These are phyloP conservation scores for Psilocybe mexicana DNA, from an alignment of 1,284 basidiomycete genomes.

Conservation along the genomic window DNA sequence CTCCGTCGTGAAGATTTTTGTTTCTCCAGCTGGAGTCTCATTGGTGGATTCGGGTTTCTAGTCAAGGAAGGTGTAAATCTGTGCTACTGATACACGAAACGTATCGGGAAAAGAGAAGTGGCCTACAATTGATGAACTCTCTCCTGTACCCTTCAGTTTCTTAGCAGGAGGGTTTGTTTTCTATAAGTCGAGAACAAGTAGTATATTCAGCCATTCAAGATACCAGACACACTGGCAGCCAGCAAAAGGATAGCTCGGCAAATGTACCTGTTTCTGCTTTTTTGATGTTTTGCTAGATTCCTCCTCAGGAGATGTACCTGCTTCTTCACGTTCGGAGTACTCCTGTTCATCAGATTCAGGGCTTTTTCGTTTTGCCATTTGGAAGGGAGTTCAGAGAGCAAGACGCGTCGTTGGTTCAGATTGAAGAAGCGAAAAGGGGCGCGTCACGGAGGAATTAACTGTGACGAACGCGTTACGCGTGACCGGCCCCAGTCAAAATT, in stretches of 20 bases:
- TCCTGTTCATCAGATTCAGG: slow-evolving; percentile 10
- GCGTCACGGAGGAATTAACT: slow-evolving; percentile 5
- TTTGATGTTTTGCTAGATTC: not conserved
- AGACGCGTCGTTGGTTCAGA: not conserved
- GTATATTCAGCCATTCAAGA: not conserved
- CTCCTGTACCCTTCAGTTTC: not conserved
- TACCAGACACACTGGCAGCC: not conserved
- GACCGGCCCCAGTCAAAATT: slow-evolving; percentile 22
- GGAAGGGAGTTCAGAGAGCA: not conserved
- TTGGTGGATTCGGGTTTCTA: not conserved
- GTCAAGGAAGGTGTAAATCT: not conserved
- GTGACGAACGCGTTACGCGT: slow-evolving; percentile 26
- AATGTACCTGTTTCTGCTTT: not conserved
- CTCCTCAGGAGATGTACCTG: not conserved
- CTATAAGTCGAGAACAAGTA: not conserved
- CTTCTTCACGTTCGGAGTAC: not conserved
- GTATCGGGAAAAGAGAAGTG: not conserved
- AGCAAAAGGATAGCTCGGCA: not conserved
- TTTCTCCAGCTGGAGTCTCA: not conserved
- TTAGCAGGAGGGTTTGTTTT: not conserved
- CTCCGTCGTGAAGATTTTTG: slow-evolving; percentile 23
- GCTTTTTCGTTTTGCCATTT: slow-evolving; percentile 41
- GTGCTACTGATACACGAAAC: not conserved
- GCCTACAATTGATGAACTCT: slow-evolving; percentile 1
- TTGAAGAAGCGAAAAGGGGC: not conserved